Evolutionary conservation across 345 rosid species (phyloP), one percentile per base, ranked within the genome.

Genomic region (Eucalyptus viminalis): DNA sequence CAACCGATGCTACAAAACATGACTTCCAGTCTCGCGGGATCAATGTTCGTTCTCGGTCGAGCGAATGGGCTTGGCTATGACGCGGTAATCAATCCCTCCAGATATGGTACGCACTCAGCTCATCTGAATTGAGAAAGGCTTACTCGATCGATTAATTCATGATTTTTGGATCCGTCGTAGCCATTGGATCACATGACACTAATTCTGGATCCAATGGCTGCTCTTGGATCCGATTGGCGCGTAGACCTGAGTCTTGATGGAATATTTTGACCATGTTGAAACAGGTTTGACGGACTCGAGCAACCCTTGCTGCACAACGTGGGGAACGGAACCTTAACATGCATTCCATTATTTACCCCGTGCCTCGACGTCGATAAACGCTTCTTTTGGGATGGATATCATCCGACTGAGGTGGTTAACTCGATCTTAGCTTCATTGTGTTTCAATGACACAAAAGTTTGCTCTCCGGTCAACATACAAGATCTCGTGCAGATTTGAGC

Each of bases 381-480:
- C 86, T 91, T 89, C 60, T 94, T 94, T 34, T 95, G 93, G 91
- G 95, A 95, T 89, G 96, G 90, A 24, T 93, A 11, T 86, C 95
- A 94, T 81, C 87, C 89, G 31, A 90, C 94, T 5, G 95, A 94
- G 53, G 44, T 69, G 9, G 87, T 80, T 51, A 88, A 53, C 72
- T 91, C 93, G 3, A 14, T 89, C 54, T 51, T 93, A 8, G 95
- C 95, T 8, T n/a, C 89, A 22, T 87, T 51, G 15, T 94, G 95
- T 40, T 86, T 93, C 91, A 87, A 89, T 9, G 91, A 80, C 53
- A 3, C 88, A 5, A 86, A 90, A 3, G 87, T 92, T 80, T 95
- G 96, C 86, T 80, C 87, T 80, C 96, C 96, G 40, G 13, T 87
- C 22, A 89, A 40, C 86, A 87, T 95, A 21, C 89, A 83, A 29